Evolutionary conservation across 805 yeast genomes (phyloP), one percentile per base, ranked within the genome.

Genomic region (Vanderwaltozyma polyspora): DNA sequence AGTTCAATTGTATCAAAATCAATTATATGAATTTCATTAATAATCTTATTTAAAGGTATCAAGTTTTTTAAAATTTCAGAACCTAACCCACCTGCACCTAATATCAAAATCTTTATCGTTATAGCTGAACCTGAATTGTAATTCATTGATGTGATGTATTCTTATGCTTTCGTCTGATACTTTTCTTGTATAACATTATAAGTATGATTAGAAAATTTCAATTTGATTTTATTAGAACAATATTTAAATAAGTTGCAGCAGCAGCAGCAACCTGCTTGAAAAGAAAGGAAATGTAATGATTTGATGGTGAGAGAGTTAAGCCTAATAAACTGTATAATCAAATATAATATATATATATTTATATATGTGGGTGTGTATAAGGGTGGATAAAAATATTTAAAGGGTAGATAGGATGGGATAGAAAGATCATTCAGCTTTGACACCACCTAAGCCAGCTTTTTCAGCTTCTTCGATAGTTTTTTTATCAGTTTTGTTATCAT

Each of bases 21-120:
- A 10, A 86, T 82, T 13, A 87, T 72, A 52, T 81, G 91, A 34
- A 86, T 78, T 45, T 80, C 81, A 2, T 79, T 81, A 39, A 45
- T 43, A 5, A 34, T 26, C 7, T 35, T 31, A 6, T 86, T 83
- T 43, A 78, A 65, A 56, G 83, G 62, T 1, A 81, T 75, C 28
- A 87, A 59, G 51, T 86, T 78, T 56, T 87, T 87, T 36, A 86
- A 63, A 25, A 86, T 64, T 51, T 86, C 96, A 57, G 95, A 87
- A 2, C 96, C 96, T 34, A 87, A 78, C 1, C 96, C 96, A 12
- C 96, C 96, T 2, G 95, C 94, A 0, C 96, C 96, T 2, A 87
- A 78, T 55, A 86, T 67, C 21, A 84, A 62, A n/a, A 83, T 79
- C 37, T 70, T 52, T 17, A 28, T 28, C 10, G n/a, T n/a, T n/a